phyloP scores from a whole-genome alignment of 352 stramenopile genomes.

The Globisporangium acanthophoron region DNA sequence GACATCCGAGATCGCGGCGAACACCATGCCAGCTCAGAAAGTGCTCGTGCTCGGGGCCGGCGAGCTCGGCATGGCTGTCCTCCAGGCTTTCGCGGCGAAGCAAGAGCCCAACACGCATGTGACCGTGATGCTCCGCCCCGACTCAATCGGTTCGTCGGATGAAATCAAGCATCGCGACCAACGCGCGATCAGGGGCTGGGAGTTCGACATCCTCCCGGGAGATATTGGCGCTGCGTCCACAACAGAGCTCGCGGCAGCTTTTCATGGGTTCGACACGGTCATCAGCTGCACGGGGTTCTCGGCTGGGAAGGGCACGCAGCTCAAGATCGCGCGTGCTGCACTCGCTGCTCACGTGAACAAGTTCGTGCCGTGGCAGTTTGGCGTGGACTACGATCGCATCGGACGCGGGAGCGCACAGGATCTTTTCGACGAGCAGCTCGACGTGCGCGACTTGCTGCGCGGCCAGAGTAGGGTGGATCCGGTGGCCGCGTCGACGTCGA shows the following conservation, averaged over 20 bases:
- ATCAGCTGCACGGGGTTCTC: constrained; percentile 12
- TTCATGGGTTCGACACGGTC: constrained; percentile 2
- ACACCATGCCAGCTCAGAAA: not conserved
- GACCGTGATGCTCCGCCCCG: too few species aligned
- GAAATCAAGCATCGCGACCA: too few species aligned
- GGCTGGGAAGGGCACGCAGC: constrained; percentile 8
- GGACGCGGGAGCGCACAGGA: constrained; percentile 7
- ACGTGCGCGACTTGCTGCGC: constrained; percentile 13
- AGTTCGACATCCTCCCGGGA: too few species aligned
- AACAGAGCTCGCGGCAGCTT: too few species aligned
- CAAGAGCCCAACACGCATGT: not conserved
- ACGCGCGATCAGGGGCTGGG: too few species aligned
- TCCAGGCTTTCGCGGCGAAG: constrained; percentile 4
- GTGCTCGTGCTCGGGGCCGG: constrained; percentile 10
- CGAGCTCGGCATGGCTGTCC: constrained; percentile 6
- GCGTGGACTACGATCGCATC: constrained; percentile 13
- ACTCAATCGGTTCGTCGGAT: too few species aligned
- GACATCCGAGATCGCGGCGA: too few species aligned
- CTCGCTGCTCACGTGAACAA: constrained; percentile 4
- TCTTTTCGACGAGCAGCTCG: constrained; percentile 13
- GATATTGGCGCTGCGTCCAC: too few species aligned
- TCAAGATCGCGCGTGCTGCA: constrained; percentile 11
- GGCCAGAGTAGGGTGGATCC: not conserved
- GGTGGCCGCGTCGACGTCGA: not conserved
- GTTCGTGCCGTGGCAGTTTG: constrained; percentile 15